phyloP scores from a whole-genome alignment of 768 basidiomycete genomes.

The Leccinum broughii region DNA sequence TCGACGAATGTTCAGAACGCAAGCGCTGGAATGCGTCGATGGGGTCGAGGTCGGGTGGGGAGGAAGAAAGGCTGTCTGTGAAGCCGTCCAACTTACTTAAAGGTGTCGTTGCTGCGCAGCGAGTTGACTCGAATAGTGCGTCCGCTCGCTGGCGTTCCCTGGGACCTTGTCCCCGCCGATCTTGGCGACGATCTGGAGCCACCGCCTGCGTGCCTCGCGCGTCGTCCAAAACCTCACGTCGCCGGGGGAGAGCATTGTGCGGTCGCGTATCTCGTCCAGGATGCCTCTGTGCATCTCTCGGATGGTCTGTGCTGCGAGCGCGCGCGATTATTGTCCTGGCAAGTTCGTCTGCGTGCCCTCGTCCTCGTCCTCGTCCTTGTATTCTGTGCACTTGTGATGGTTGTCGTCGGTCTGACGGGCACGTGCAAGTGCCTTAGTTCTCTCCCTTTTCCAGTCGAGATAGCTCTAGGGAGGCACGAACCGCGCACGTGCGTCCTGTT shows the following conservation, averaged over 20 bases:
- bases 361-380: neutral
- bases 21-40: no score
- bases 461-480: constrained; percentile 64
- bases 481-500: constrained; percentile 58
- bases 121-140: no score
- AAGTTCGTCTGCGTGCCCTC: constrained; percentile 28
- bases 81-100: no score
- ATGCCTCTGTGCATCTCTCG: constrained; percentile 72
- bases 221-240: constrained; percentile 78
- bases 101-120: no score
- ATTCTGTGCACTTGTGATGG: neutral
- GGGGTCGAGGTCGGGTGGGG: no score
- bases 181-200: neutral
- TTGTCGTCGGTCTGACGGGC: neutral
- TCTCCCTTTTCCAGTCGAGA: constrained; percentile 56
- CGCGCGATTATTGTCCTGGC: constrained; percentile 60
- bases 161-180: neutral
- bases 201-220: constrained; percentile 53
- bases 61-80: no score
- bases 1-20: no score
- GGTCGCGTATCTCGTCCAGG: constrained; percentile 56
- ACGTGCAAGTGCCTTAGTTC: constrained; percentile 4
- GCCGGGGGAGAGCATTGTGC: neutral
- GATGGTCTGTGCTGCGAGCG: constrained; percentile 67
- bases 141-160: neutral